A percentile compares a stretch with the other conserved stretches of the same genome.
These are phyloP conservation scores for Aureobasidium sp. DNA, from an alignment of 2,329 filamentous ascomycete genomes.

Conservation along the genomic window DNA sequence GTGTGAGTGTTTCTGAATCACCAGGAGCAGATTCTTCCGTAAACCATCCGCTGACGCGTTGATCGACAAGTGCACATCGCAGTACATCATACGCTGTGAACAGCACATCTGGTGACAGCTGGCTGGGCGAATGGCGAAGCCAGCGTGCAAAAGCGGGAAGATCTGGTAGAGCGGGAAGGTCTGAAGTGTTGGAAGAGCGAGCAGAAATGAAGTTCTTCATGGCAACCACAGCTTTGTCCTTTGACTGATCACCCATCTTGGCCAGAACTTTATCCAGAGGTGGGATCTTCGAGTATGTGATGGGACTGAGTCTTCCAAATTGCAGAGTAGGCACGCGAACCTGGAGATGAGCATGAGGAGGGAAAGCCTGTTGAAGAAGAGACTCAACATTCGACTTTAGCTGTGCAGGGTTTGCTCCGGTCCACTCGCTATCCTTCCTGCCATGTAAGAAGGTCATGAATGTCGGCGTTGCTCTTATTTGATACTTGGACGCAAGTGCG, in stretches of 20 bases:
- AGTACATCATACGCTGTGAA: constrained; percentile 85
- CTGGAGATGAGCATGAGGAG: constrained; percentile 64
- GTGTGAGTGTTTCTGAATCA: constrained; percentile 45
- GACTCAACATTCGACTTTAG: constrained; percentile 65
- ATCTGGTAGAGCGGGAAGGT: constrained; percentile 62
- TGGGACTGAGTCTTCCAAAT: constrained; percentile 53
- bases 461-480: constrained; percentile 70
- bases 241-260: constrained; percentile 62
- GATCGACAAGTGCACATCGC: constrained; percentile 66
- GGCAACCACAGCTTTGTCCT: constrained; percentile 50
- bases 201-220: constrained; percentile 64
- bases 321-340: constrained; percentile 64
- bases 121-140: constrained; percentile 45
- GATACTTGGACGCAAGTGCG: constrained; percentile 54
- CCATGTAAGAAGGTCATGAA: constrained; percentile 79
- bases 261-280: constrained; percentile 71
- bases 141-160: constrained; percentile 56
- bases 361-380: constrained; percentile 65
- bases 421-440: constrained; percentile 69
- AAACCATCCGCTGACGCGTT: constrained; percentile 71
- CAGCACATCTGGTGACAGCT: constrained; percentile 53
- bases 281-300: constrained; percentile 68
- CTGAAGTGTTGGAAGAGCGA: constrained; percentile 47
- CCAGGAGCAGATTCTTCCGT: constrained; percentile 55
- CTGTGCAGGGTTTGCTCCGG: constrained; percentile 59